Evolutionary conservation across 148 eudicot species (phyloP), one percentile per base, ranked within the genome.

Genomic region (Nyssa sinensis): DNA sequence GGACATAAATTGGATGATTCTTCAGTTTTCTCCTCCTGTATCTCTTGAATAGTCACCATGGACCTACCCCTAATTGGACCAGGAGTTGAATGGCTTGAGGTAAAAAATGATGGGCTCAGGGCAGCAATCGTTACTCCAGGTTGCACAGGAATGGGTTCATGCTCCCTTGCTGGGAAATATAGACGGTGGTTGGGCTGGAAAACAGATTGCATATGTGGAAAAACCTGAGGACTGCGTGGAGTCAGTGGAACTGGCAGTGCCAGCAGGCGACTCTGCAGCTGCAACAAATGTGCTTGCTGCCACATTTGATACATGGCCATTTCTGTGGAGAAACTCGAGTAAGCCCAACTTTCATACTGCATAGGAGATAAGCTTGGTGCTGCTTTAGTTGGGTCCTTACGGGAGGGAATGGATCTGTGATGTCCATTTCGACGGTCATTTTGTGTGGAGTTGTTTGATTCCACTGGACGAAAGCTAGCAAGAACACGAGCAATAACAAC

Each of bases 401-500:
- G 29, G n/a, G 80, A 31, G 10, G 78, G 66, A 64, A 75, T 67
- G 61, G 78, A 25, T 51, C 64, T 71, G 28, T 62, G 71, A 32
- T 37, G 64, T 30, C 64, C 78, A 64, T 53, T 63, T n/a, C 24
- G 80, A 39, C 39, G 75, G 72, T 61, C 74, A 31, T 44, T 76
- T 75, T 66, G 81, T 16, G 64, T 35, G 31, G 79, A 66, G 24
- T 53, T 76, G 63, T 73, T 78, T 8, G 82, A 73, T 51, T 70
- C 82, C 53, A 79, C 33, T 23, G 77, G 81, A 30, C 66, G 80
- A 21, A 77, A 84, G 75, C 44, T 78, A 60, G 84, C 72, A 62
- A 87, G 83, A 82, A 80, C 71, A 58, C 88, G 90, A 72, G 86
- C 90, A 74, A 87, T 83, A 64, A 78, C 37, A n/a, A 78, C 84